A percentile compares a stretch with the other conserved stretches of the same genome.
Evolutionary conservation across 148 eudicot species (phyloP).

Genomic region (Rhododendron simsii): DNA sequence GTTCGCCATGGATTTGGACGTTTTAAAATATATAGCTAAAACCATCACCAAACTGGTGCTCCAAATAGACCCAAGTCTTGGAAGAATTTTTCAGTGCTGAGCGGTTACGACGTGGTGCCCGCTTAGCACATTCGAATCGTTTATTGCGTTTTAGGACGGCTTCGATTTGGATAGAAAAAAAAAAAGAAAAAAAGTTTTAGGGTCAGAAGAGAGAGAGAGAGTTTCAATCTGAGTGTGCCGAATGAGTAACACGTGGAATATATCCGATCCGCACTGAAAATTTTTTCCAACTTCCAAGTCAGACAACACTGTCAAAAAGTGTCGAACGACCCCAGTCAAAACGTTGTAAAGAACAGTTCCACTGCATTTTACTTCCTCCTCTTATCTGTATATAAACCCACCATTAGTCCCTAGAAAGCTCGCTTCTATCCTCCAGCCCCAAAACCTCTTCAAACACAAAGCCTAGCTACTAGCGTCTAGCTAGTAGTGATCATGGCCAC

Average conservation of each 20-base stretch:
- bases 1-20: too few species aligned
- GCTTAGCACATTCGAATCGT: too few species aligned
- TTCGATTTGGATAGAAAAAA: too few species aligned
- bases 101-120: too few species aligned
- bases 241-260: too few species aligned
- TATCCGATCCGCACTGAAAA: too few species aligned
- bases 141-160: too few species aligned
- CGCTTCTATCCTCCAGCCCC: neutral
- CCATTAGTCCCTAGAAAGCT: neutral
- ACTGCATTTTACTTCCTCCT: neutral
- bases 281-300: neutral
- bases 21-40: neutral
- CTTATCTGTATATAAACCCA: neutral
- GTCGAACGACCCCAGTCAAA: too few species aligned
- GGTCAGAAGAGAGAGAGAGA: too few species aligned
- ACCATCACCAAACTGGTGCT: neutral
- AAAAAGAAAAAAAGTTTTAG: too few species aligned
- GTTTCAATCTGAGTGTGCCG: too few species aligned
- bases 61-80: neutral
- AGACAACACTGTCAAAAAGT: neutral
- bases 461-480: neutral
- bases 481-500: neutral
- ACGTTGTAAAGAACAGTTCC: too few species aligned
- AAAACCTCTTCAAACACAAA: neutral
- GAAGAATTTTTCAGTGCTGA: neutral